Evolutionary conservation across 148 eudicot species (phyloP).

Genomic region (Nepenthes gracilis): DNA sequence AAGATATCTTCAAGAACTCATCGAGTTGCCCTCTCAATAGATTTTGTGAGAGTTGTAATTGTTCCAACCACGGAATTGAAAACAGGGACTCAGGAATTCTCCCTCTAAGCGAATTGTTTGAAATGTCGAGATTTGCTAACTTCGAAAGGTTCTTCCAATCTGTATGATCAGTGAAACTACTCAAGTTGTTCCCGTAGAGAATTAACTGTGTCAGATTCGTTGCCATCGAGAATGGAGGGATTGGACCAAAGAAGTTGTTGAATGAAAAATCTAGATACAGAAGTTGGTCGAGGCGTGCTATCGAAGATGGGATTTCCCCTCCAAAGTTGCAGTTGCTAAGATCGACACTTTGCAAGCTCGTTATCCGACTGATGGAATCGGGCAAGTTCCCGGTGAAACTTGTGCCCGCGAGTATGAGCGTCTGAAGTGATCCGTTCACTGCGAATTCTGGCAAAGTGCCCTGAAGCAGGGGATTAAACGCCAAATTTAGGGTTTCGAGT

Average conservation of each 20-base stretch:
- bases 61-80: no score
- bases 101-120: constrained; percentile 24
- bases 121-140: constrained; percentile 20
- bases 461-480: not conserved
- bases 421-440: constrained; percentile 8
- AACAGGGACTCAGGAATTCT: constrained; percentile 13
- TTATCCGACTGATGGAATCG: constrained; percentile 18
- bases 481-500: constrained; percentile 13
- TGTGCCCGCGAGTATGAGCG: constrained; percentile 10
- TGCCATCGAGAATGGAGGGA: constrained; percentile 16
- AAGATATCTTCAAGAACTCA: not conserved
- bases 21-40: no score
- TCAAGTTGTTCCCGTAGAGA: constrained; percentile 27
- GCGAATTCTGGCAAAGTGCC: constrained; percentile 20
- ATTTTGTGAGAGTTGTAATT: no score
- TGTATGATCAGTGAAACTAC: constrained; percentile 22
- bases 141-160: constrained; percentile 27
- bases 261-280: constrained; percentile 21
- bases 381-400: constrained; percentile 23
- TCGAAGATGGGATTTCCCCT: constrained; percentile 29
- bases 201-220: constrained; percentile 19
- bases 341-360: constrained; percentile 14
- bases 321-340: constrained; percentile 16
- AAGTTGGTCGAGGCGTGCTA: constrained; percentile 19
- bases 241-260: constrained; percentile 13